Base-by-base conservation (phyloP, 345 rosid species). In the Theobroma cacao region DNA sequence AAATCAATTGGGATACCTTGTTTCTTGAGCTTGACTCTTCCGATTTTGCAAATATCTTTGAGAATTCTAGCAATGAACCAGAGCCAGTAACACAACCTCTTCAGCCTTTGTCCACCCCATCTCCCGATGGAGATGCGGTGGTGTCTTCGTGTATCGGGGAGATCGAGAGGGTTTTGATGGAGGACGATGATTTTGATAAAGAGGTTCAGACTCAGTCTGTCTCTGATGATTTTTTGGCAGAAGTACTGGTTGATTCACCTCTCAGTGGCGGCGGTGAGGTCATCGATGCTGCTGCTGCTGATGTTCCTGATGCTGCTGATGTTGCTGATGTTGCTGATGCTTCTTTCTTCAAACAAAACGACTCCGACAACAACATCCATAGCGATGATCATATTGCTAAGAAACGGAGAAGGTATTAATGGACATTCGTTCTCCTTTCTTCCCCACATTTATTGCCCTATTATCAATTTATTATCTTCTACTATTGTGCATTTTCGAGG, bases 111-210 rank as follows among this genome's bases (percentile, higher is more conserved):
- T 33, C 65, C 4, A 79, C 76, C 36, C 55, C 75, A 6, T 72
- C 81, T 0, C 24, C n/a, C 13, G 24, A 69, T 47, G 24, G 17
- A 8, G 80, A 67, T 67, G 69, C 79, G 4, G 30, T 78, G 10
- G 34, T 78, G 17, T 79, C 88, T 14, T 78, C 82, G 30, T 82
- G 88, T 89, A 85, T 86, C 36, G 83, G 77, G 34, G 85, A 84
- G 78, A 73, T 90, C 38, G 89, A 88, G 80, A 75, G 38, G 70
- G 24, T 83, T 24, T 50, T 90, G 69, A 86, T 90, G 89, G 56
- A 80, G 13, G 90, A 87, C 22, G 82, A 79, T 18, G 28, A 20
- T 9, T 11, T 71, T 31, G 82, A 74, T 24, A 74, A 59, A 1
- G 76, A 13, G 33, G 61, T 28, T 31, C 80, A 55, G 20, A 13